Conservation (phyloP, 2,329 filamentous ascomycete species). For the Aureobasidium pullulans region DNA sequence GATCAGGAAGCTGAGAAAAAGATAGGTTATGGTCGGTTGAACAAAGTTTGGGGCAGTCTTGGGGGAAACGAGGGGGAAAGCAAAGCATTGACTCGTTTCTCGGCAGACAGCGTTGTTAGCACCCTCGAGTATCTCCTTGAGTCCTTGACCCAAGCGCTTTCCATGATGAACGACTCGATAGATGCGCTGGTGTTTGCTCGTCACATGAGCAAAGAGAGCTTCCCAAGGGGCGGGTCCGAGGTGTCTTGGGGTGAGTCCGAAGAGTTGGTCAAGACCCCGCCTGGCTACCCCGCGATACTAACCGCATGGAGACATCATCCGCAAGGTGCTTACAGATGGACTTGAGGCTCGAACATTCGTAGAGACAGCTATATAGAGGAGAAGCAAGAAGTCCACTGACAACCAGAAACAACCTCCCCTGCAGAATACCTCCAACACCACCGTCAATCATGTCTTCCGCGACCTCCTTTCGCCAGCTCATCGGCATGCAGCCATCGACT, state of each 20-base stretch:
- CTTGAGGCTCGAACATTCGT: not conserved
- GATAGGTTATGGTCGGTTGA: not conserved
- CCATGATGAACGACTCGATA: not conserved
- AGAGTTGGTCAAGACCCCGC: not conserved
- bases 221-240: not conserved
- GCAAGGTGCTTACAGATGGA: not conserved
- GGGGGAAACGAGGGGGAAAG: not conserved
- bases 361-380: not conserved
- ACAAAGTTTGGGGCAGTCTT: not conserved
- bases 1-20: not conserved
- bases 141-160: not conserved
- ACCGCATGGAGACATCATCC: not conserved
- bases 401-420: not conserved
- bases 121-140: not conserved
- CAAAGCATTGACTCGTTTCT: not conserved
- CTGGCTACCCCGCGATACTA: slow-evolving; percentile 3
- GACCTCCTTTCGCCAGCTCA: slow-evolving; percentile 42
- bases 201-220: not conserved
- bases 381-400: not conserved
- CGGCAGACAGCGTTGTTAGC: not conserved
- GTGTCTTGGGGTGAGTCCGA: not conserved
- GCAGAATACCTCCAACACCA: not conserved
- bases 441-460: slow-evolving; percentile 13
- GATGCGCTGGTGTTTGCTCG: not conserved
- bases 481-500: slow-evolving; percentile 49